Evolutionary conservation across 257 asterid species (phyloP).

Genomic region (Rehmannia glutinosa): DNA sequence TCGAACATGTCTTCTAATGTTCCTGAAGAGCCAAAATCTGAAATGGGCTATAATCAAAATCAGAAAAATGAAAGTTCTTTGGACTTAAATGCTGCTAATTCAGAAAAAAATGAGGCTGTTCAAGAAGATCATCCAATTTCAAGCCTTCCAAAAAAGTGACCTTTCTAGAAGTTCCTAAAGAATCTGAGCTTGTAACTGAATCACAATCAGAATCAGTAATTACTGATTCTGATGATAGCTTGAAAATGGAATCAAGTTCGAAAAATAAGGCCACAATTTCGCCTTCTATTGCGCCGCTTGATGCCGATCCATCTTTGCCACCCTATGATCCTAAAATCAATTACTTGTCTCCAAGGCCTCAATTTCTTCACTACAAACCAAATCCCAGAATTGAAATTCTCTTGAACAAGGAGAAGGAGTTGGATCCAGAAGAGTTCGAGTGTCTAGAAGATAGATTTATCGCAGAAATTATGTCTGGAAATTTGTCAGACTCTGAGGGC

Average conservation of each 20-base stretch:
- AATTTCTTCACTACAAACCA: slow-evolving; percentile 72
- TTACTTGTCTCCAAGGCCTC: slow-evolving; percentile 84
- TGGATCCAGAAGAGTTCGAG: slow-evolving; percentile 29
- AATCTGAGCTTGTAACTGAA: slow-evolving; percentile 21
- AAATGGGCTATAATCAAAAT: slow-evolving; percentile 11
- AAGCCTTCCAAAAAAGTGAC: slow-evolving; percentile 50
- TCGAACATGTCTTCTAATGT: slow-evolving; percentile 26
- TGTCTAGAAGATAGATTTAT: slow-evolving; percentile 32
- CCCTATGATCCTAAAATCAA: slow-evolving; percentile 86
- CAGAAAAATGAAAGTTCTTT: not conserved
- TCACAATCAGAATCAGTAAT: slow-evolving; percentile 22
- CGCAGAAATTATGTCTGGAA: slow-evolving; percentile 42
- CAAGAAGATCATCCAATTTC: slow-evolving; percentile 34
- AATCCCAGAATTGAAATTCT: slow-evolving; percentile 54
- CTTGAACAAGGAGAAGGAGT: slow-evolving; percentile 34
- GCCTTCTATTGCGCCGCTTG: slow-evolving; percentile 57
- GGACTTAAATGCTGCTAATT: slow-evolving; percentile 9
- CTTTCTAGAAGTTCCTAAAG: slow-evolving; percentile 35
- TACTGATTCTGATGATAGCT: slow-evolving; percentile 27
- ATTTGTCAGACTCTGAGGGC: slow-evolving; percentile 40
- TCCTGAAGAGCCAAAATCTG: slow-evolving; percentile 27
- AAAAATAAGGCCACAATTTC: slow-evolving; percentile 22
- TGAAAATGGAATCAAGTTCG: slow-evolving; percentile 20
- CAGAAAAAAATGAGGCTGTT: too few species aligned
- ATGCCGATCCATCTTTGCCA: slow-evolving; percentile 70